Evolutionary conservation across 345 rosid genomes (phyloP), one percentile per base, ranked within the genome.

Genomic region (Bretschneidera sinensis): DNA sequence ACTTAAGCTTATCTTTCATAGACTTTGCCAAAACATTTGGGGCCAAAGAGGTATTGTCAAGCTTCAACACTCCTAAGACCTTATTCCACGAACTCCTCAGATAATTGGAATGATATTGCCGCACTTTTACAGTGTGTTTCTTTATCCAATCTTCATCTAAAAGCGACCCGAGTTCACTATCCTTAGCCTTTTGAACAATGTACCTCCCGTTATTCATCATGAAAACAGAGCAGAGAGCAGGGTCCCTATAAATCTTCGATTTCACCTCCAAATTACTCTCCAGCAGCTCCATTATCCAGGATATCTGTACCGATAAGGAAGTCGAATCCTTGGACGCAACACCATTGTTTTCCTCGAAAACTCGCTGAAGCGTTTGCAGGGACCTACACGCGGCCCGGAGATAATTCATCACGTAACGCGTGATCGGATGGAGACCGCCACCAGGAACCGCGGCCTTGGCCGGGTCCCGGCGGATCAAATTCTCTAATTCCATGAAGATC

Each of bases 401-500:
- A 68, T 87, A 92, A 57, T 89, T 92, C 89, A 92, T 85, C 17
- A 92, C 97, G 4, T 89, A 92, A 6, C 97, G 86, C 4, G 97
- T 89, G 24, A 92, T 87, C 0, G 98, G 97, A 49, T 92, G 98
- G 19, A 87, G 73, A 11, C 91, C 89, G 1, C 96, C 97, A 6
- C 89, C 85, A 9, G 96, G 97, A 62, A 92, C 96, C 0, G 86
- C 81, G 48, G 86, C 78, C 63, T 87, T 89, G 0, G 90, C 87
- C 0, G 96, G 96, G 67, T 92, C 98, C n/a, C 97, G 81, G 21
- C 89, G 72, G 54, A 92, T 89, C 63, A 87, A 50, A 80, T 92
- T 87, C 81, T 92, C 97, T 55, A 92, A 82, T 59, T 92, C 97
- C 98, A 89, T 89, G 48, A 92, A 89, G 25, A 84, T 87, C 50